Percentiles rank a stretch among this genome's conserved stretches.
Evolutionary conservation across 108 stramenopile genomes (phyloP).

Genomic region (Chaetoceros muelleri): DNA sequence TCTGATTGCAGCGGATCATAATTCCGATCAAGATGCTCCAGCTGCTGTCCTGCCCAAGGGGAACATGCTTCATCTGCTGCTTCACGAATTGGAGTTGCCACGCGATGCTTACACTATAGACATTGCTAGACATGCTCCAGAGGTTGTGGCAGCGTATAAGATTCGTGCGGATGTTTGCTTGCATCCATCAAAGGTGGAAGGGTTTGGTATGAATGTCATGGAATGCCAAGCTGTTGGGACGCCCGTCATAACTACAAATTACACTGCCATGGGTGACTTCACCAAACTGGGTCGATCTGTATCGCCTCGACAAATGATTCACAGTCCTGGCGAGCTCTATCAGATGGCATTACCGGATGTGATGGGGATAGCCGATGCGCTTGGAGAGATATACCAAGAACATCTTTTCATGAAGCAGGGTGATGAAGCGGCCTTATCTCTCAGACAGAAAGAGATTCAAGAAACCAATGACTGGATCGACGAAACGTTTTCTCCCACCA

Average conservation of each 20-base stretch:
- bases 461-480: neutral
- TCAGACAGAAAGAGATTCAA: neutral
- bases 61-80: neutral
- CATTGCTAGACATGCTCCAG: conserved; percentile 3
- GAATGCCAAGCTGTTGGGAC: conserved; percentile 18
- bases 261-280: conserved; percentile 15
- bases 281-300: conserved; percentile 9
- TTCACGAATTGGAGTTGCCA: conserved; percentile 6
- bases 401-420: neutral
- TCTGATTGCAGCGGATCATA: conserved; percentile 1
- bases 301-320: conserved; percentile 6
- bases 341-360: conserved; percentile 15
- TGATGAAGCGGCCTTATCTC: neutral
- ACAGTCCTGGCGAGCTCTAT: neutral
- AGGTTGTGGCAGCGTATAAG: conserved; percentile 11
- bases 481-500: too few species aligned
- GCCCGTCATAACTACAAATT: conserved; percentile 15
- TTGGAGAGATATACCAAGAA: conserved; percentile 6
- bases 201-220: conserved; percentile 21
- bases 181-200: conserved; percentile 18
- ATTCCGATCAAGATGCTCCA: conserved; percentile 1
- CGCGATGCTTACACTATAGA: conserved; percentile 10
- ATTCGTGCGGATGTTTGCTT: conserved; percentile 13
- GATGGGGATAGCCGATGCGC: conserved; percentile 10
- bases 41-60: conserved; percentile 7